These are phyloP conservation scores for Pelargonium nanum DNA, from an alignment of 345 rosid genomes.

Conservation along the genomic window DNA sequence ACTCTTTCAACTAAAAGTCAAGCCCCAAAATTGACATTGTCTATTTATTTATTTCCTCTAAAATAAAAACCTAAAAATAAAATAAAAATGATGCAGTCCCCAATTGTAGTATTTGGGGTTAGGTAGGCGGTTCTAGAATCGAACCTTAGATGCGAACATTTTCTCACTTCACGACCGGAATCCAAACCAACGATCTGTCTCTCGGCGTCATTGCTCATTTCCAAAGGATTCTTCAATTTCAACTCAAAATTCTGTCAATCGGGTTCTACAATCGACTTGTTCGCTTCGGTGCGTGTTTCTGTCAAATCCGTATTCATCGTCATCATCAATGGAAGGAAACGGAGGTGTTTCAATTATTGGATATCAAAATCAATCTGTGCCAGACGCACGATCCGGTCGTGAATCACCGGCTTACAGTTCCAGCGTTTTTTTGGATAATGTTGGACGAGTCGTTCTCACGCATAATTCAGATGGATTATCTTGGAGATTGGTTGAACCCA, in stretches of 20 bases:
- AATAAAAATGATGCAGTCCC: too few species aligned
- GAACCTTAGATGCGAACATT: not conserved
- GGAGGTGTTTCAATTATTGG: constrained; percentile 9
- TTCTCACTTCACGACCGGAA: not conserved
- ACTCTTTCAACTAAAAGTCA: too few species aligned
- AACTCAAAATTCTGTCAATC: too few species aligned
- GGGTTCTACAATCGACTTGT: not conserved
- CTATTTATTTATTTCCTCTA: too few species aligned
- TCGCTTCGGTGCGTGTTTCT: too few species aligned
- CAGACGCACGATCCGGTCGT: constrained; percentile 10
- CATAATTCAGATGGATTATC: constrained; percentile 55
- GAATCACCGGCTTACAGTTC: constrained; percentile 24
- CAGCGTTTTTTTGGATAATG: constrained; percentile 46
- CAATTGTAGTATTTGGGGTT: too few species aligned
- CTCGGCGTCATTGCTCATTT: not conserved
- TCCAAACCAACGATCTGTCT: too few species aligned
- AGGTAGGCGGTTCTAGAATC: not conserved
- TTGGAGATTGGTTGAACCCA: constrained; percentile 51
- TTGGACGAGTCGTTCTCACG: constrained; percentile 53
- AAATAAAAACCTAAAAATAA: too few species aligned
- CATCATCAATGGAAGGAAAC: constrained; percentile 13
- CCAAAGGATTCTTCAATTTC: not conserved
- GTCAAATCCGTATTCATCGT: not conserved
- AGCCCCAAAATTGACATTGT: too few species aligned
- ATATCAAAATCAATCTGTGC: constrained; percentile 7